Base-by-base conservation (phyloP, 106 monocot genomes). In the Triglochin maritima region DNA sequence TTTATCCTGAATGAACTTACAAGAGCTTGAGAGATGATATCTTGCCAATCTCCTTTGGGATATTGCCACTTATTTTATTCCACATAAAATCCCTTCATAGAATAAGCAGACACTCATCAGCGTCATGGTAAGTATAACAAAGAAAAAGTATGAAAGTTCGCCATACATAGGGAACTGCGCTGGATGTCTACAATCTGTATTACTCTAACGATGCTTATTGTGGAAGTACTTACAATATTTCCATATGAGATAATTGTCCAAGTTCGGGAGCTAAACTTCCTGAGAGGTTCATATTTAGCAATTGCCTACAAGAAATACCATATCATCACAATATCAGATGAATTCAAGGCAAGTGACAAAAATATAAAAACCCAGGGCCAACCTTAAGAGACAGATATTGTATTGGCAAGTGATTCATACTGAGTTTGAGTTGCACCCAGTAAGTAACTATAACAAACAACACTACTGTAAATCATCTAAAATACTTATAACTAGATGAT, bases 81-180 rank as follows among this genome's bases (percentile, higher is more conserved):
- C 98, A 99, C 98, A 99, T 99, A 77, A 92, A 72, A 79, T 92
- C 88, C 86, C 98, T 99, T 74, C 81, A 85, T 74, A 69, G 67
- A 50, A 66, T 62, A 60, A 17, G 60, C 46, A 74, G 15, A 8
- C 8, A 49, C 2, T 8, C 7, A 29, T 62, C 9, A 52, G 49
- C 41, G 2, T 3, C n/a, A 17, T 64, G 42, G 57, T 47, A 29
- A 56, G 16, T 62, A 58, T 42, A 6, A 65, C 14, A 44, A 7
- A 9, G 13, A 59, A 14, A 47, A 6, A 42, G 43, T 44, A 56
- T 56, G 55, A 55, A 9, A 12, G 55, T 3, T n/a, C 3, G 12
- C 68, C 53, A 43, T 4, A 7, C 44, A 66, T 5, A 50, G 55
- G 56, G 15, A 59, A 70, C 17, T 3, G 12, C 0, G 44, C 4